Evolutionary conservation across 2,329 filamentous ascomycete genomes (phyloP), one percentile per base, ranked within the genome.

Genomic region (Talaromyces islandicus): DNA sequence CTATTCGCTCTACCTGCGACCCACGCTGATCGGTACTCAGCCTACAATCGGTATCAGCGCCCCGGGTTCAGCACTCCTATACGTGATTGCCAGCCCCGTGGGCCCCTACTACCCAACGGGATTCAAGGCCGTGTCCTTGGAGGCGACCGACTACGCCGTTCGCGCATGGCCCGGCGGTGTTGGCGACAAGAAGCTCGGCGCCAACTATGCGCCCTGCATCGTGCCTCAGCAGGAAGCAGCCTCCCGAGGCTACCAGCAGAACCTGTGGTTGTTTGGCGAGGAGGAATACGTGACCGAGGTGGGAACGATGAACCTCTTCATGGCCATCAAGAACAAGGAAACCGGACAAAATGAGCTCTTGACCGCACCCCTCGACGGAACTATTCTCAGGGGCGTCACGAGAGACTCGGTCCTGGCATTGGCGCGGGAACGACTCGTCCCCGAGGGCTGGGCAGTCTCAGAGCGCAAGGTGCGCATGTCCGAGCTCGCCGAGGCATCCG

Each of bases 201-300:
- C 93, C 71, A 99, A 99, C 84, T 99, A 99, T 75, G 94, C 94
- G n/a, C 94, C 94, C 6, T 97, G 94, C 80, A 93, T 99, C 70
- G 81, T 97, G n/a, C 94, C 94, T 19, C 94, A 99, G 79, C 85
- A 94, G 69, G 86, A 96, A 77, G 94, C 94, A 48, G 91, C 92
- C 52, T 89, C 87, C 75, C 86, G 92, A 60, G 94, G 94, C 24
- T 96, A 92, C 83, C 93, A 97, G 79, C 94, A 99, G 81, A 99
- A 97, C 78, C 83, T 99, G 58, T 99, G 94, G 94, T 81, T 99
- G 32, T 99, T 97, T 72, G 92, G 92, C 50, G 88, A 95, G 71
- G 91, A 97, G 76, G 91, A 97, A 75, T 96, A 88, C 71, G 88
- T 97, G 61, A 99, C 94, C 53, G 94, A 99, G 78, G 94, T 97